Base-by-base conservation (phyloP, 1,139 yeast species). In the Taphrina populina region DNA sequence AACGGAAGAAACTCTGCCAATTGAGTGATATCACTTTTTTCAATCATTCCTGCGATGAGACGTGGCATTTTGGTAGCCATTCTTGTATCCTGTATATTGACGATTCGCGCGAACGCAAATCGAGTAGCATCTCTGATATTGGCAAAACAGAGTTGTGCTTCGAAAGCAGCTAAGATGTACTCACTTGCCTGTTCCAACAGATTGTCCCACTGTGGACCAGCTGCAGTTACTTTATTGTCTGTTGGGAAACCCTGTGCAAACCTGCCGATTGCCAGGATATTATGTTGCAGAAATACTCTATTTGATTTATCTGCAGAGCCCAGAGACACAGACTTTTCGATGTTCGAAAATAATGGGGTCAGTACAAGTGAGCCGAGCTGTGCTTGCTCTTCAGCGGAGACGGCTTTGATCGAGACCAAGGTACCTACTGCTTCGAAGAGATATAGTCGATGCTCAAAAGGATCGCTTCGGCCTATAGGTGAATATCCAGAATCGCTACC, bases 191-290 rank as follows among this genome's bases (percentile, higher is more conserved):
- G 81, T 59, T 78, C 74, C 62, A 87, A 79, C 65, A 82, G 84
- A 57, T 77, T 71, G 21, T 78, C 63, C 41, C 57, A 52, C 17
- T 57, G 61, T 57, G 64, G 55, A 51, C 65, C 65, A 11, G 65
- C 65, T 33, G 66, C 60, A 7, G 67, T 61, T 24, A 30, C 26
- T 35, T 75, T 76, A 62, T 81, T 84, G 64, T 37, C 41, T 7
- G 49, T 43, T 23, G 60, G 60, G 23, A 85, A 82, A 1, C 97
- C 97, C 65, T 92, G 79, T 1, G 90, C 85, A 65, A 90, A 77
- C 0, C 96, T 87, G 33, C 96, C 96, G 54, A 92, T 79, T 0
- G 96, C 92, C 81, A 87, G 80, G 47, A 94, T 71, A 37, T 83
- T 78, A 67, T 92, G 96, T 68, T 92, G 96, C 1, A 88, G 83